Evolutionary conservation across 495 filamentous ascomycete species (phyloP).

Genomic region (Xylaria castorea): DNA sequence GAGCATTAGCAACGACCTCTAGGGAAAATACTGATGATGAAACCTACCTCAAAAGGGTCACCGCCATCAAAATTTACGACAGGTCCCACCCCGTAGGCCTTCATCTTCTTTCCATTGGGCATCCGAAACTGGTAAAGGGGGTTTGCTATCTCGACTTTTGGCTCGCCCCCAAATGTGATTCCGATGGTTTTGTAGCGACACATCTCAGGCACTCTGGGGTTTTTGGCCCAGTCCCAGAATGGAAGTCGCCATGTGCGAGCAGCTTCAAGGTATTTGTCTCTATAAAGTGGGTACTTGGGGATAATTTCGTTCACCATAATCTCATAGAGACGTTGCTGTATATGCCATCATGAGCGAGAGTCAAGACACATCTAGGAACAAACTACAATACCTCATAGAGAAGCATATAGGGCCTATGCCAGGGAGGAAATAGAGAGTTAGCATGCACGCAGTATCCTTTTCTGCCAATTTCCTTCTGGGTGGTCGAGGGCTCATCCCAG

Average conservation of each 20-base stretch:
- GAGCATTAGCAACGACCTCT: background rate
- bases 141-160: conserved; percentile 41
- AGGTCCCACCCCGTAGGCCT: conserved; percentile 11
- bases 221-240: conserved; percentile 65
- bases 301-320: conserved; percentile 37
- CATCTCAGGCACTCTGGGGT: conserved; percentile 46
- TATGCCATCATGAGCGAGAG: conserved; percentile 8
- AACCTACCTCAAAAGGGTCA: conserved; percentile 3
- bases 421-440: conserved; percentile 50
- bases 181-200: conserved; percentile 29
- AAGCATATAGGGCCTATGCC: conserved; percentile 57
- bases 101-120: conserved; percentile 20
- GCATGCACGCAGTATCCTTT: conserved; percentile 42
- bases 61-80: conserved; percentile 3
- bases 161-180: conserved; percentile 46
- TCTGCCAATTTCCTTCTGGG: conserved; percentile 40
- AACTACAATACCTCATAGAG: conserved; percentile 46
- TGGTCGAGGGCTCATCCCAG: conserved; percentile 47
- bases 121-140: conserved; percentile 47
- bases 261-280: conserved; percentile 48
- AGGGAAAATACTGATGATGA: background rate
- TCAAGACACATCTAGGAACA: background rate
- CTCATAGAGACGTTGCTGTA: conserved; percentile 39
- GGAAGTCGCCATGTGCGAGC: conserved; percentile 58
- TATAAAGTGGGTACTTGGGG: conserved; percentile 33